phyloP scores from a whole-genome alignment of 257 asterid species.

The Gentiana macrophylla region DNA sequence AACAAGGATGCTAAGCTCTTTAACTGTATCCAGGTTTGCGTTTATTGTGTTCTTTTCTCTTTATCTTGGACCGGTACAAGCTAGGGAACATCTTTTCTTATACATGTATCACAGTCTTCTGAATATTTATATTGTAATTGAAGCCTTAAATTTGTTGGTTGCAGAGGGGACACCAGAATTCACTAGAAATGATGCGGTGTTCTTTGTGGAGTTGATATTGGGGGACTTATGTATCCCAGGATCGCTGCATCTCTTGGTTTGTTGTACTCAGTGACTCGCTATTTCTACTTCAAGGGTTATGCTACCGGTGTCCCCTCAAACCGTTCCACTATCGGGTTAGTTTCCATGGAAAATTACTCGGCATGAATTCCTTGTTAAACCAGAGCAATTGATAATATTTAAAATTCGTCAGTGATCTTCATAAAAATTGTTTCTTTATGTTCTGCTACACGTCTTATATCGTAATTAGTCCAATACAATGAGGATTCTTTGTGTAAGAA shows the following conservation, averaged over 20 bases:
- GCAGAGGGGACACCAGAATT: constrained; percentile 99
- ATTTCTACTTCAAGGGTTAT: constrained; percentile 80
- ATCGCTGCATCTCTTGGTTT: constrained; percentile 49
- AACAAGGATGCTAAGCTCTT: constrained; percentile 80
- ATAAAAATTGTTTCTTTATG: too few relatives aligned
- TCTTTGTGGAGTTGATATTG: constrained; percentile 46
- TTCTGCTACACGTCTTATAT: too few relatives aligned
- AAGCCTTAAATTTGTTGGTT: constrained; percentile 1
- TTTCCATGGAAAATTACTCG: not conserved
- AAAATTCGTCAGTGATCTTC: too few relatives aligned
- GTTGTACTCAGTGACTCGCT: constrained; percentile 34
- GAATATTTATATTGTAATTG: not conserved
- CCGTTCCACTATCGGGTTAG: constrained; percentile 58
- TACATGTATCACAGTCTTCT: too few relatives aligned
- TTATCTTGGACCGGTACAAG: not conserved
- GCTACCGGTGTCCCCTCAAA: constrained; percentile 62
- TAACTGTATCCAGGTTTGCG: constrained; percentile 77
- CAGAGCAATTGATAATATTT: too few relatives aligned
- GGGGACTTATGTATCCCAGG: constrained; percentile 78
- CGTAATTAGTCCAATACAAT: too few relatives aligned
- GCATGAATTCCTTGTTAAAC: too few relatives aligned
- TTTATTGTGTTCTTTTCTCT: not conserved
- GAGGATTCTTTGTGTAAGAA: too few relatives aligned
- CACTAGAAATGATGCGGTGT: constrained; percentile 70
- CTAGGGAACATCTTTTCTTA: not conserved